Percentiles rank a stretch among this genome's conserved stretches.
Evolutionary conservation across 495 filamentous ascomycete genomes (phyloP).

Genomic region (Corynascus novoguineensis): DNA sequence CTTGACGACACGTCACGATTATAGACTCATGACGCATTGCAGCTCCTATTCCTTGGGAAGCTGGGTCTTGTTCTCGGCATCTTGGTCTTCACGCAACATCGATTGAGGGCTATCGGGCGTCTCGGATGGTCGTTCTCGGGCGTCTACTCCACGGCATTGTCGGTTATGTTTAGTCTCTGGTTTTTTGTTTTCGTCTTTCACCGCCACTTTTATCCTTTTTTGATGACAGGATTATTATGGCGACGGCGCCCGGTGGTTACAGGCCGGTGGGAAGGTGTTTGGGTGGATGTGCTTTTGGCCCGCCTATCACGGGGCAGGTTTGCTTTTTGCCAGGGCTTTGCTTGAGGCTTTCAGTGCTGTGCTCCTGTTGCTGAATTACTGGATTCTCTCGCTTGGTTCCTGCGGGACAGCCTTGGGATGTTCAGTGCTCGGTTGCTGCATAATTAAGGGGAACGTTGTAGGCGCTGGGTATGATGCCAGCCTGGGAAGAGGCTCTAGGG

Average conservation of each 20-base stretch:
- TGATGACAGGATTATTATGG: conserved; percentile 22
- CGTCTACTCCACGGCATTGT: conserved; percentile 20
- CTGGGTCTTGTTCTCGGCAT: conserved; percentile 14
- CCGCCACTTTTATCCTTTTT: conserved; percentile 12
- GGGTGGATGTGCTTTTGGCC: conserved; percentile 14
- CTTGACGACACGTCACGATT: conserved; percentile 23
- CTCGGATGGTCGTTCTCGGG: conserved; percentile 6
- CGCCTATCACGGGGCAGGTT: background rate
- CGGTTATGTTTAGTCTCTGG: conserved; percentile 17
- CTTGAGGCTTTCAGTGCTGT: conserved; percentile 5
- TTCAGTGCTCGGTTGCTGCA: conserved; percentile 10
- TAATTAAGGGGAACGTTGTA: conserved; percentile 11
- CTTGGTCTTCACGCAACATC: conserved; percentile 15
- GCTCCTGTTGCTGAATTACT: conserved; percentile 11
- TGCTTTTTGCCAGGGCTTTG: conserved; percentile 4
- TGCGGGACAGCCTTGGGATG: background rate
- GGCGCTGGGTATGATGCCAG: background rate
- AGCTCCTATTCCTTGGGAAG: conserved; percentile 14
- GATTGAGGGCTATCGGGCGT: conserved; percentile 13
- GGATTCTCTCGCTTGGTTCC: background rate
- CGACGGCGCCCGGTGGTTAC: conserved; percentile 27
- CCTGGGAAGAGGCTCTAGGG: background rate
- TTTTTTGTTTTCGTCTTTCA: conserved; percentile 12
- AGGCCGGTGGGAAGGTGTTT: conserved; percentile 20
- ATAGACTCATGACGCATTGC: conserved; percentile 23